Percentiles rank a stretch among this genome's conserved stretches.
Evolutionary conservation across 305 asterid species (phyloP).

Genomic region (Solanum aculeatissimum): DNA sequence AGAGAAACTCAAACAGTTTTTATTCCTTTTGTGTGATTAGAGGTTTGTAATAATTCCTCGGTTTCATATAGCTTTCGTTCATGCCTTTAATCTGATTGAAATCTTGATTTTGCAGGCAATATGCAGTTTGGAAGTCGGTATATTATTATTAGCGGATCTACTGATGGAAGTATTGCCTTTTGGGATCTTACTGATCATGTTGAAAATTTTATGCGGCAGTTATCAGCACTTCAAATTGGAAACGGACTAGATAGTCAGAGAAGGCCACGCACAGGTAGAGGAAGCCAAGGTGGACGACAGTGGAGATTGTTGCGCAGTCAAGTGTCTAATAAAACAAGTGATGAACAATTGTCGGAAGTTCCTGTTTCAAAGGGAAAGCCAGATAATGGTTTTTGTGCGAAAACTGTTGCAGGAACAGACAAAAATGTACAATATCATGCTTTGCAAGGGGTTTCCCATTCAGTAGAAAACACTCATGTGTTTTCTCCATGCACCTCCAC

Average conservation of each 20-base stretch:
- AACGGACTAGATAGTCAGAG: slow-evolving; percentile 53
- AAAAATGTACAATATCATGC: slow-evolving; percentile 21
- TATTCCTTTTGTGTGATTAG: not conserved
- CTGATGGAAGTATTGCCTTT: slow-evolving; percentile 83
- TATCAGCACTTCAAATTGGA: slow-evolving; percentile 40
- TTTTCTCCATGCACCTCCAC: slow-evolving; percentile 17
- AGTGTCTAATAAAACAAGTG: slow-evolving; percentile 26
- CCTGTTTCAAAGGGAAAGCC: slow-evolving; percentile 12
- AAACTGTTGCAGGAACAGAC: slow-evolving; percentile 4
- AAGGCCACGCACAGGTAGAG: slow-evolving; percentile 93
- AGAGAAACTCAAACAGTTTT: not conserved
- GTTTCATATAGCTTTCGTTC: not conserved
- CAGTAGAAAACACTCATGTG: slow-evolving; percentile 11
- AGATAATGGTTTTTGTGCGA: slow-evolving; percentile 12
- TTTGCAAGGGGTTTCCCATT: slow-evolving; percentile 21
- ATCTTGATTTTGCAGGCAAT: slow-evolving; percentile 25
- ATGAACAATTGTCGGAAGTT: slow-evolving; percentile 5
- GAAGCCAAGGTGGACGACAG: slow-evolving; percentile 94
- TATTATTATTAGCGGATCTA: slow-evolving; percentile 70
- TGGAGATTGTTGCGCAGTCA: slow-evolving; percentile 47
- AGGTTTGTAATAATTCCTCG: not conserved
- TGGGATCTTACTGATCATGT: slow-evolving; percentile 78
- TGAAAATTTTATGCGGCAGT: slow-evolving; percentile 55
- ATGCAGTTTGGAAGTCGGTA: slow-evolving; percentile 32
- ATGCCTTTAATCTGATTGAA: not conserved